phyloP scores from a whole-genome alignment of 257 asterid species.

The Coffea canephora region DNA sequence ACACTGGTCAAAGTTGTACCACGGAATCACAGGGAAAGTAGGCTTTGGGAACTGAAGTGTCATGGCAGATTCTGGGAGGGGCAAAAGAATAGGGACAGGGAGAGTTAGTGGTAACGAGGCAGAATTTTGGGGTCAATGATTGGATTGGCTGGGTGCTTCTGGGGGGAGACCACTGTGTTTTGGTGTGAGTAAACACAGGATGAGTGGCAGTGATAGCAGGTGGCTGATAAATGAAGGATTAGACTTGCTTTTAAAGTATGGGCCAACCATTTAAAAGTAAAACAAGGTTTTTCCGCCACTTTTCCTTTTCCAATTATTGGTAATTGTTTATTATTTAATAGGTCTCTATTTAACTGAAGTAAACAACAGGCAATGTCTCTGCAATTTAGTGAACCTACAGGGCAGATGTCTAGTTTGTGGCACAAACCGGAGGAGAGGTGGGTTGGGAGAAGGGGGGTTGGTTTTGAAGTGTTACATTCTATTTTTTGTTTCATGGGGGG shows the following conservation, averaged over 20 bases:
- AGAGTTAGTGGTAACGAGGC: background rate
- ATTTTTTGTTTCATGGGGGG: too few relatives aligned
- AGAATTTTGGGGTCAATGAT: background rate
- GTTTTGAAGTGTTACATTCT: background rate
- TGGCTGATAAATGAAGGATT: background rate
- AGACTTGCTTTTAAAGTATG: background rate
- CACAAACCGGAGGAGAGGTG: too few relatives aligned
- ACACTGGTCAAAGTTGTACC: background rate
- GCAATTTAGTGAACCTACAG: background rate
- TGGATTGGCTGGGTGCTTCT: background rate
- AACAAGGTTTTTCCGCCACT: too few relatives aligned
- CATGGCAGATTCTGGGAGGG: background rate
- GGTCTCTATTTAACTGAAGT: background rate
- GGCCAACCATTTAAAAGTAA: background rate
- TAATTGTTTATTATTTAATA: too few relatives aligned
- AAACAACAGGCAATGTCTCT: background rate
- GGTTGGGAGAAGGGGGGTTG: background rate
- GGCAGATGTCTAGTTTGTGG: too few relatives aligned
- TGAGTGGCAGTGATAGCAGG: background rate
- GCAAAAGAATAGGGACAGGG: background rate
- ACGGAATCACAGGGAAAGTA: background rate
- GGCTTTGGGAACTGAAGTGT: background rate
- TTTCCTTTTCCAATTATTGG: background rate
- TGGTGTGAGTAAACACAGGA: background rate
- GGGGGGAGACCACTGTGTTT: background rate